Percentiles rank a stretch among this genome's conserved stretches.
Evolutionary conservation across 805 yeast species (phyloP).

Genomic region (Hanseniaspora hatyaiensis): DNA sequence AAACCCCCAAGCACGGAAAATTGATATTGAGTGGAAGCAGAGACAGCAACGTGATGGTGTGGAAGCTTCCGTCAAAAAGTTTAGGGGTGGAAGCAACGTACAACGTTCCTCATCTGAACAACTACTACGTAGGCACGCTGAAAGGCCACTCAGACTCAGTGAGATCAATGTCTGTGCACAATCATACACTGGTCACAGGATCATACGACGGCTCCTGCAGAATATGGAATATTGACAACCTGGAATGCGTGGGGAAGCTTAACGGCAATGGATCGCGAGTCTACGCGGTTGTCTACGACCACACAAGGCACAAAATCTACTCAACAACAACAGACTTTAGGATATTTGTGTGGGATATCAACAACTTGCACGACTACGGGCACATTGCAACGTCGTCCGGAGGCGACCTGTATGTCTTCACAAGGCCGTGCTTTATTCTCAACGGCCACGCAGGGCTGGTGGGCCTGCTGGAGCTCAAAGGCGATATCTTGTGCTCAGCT

Average conservation of each 20-base stretch:
- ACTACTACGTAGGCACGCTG: constrained; percentile 56
- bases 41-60: constrained; percentile 70
- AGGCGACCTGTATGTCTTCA: constrained; percentile 22
- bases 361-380: not conserved
- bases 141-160: constrained; percentile 73
- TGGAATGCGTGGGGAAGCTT: constrained; percentile 59
- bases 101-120: constrained; percentile 34
- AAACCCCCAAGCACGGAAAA: constrained; percentile 53
- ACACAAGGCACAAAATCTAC: constrained; percentile 62
- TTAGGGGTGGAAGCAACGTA: too few species aligned
- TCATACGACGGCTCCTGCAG: constrained; percentile 83
- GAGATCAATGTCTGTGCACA: constrained; percentile 77
- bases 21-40: constrained; percentile 73
- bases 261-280: constrained; percentile 80
- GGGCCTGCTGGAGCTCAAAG: constrained; percentile 69
- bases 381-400: constrained; percentile 17
- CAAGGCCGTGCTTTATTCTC: constrained; percentile 29
- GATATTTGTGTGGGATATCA: constrained; percentile 71
- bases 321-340: constrained; percentile 87
- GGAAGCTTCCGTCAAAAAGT: constrained; percentile 89
- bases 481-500: constrained; percentile 72
- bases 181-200: constrained; percentile 74
- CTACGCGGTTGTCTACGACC: constrained; percentile 77
- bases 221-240: constrained; percentile 79
- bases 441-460: constrained; percentile 82